These are phyloP conservation scores for Colletotrichum brevisporum DNA, from an alignment of 2,329 filamentous ascomycete species.

Conservation along the genomic window DNA sequence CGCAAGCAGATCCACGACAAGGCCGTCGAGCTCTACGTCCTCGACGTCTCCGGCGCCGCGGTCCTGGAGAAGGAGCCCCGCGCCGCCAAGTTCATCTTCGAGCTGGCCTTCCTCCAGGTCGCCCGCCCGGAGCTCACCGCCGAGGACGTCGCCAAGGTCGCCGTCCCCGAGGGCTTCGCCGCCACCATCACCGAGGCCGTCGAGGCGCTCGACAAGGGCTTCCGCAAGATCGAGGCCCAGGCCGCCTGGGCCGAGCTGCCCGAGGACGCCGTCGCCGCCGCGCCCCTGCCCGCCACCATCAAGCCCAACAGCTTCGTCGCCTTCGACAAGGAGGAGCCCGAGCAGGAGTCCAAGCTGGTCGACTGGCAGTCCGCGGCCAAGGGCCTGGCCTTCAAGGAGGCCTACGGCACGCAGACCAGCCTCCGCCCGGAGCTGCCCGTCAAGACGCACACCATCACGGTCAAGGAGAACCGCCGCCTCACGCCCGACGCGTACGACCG, in stretches of 20 bases:
- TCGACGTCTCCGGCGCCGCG: constrained; percentile 79
- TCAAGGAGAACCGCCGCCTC: constrained; percentile 95
- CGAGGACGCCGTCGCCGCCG: constrained; percentile 66
- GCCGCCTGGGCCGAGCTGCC: constrained; percentile 84
- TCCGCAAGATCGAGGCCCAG: constrained; percentile 82
- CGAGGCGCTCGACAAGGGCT: constrained; percentile 76
- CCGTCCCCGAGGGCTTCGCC: constrained; percentile 66
- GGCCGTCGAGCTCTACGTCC: constrained; percentile 78
- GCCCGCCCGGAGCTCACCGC: constrained; percentile 76
- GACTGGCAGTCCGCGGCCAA: constrained; percentile 90
- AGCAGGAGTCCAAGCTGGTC: constrained; percentile 75
- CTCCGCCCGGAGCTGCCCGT: constrained; percentile 89
- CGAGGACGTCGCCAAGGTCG: constrained; percentile 76
- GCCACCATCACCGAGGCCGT: constrained; percentile 68
- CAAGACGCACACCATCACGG: constrained; percentile 88
- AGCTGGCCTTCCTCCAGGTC: constrained; percentile 87
- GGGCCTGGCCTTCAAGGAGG: constrained; percentile 93
- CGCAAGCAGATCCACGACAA: constrained; percentile 81
- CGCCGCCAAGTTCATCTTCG: constrained; percentile 76
- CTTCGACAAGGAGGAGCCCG: constrained; percentile 82
- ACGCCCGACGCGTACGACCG: constrained; percentile 92
- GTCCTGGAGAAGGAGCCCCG: constrained; percentile 75
- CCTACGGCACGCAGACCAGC: constrained; percentile 79
- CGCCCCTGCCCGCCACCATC: constrained; percentile 73
- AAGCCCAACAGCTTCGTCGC: constrained; percentile 85